phyloP scores from a whole-genome alignment of 2,329 filamentous ascomycete genomes.

The Penicillium expansum region DNA sequence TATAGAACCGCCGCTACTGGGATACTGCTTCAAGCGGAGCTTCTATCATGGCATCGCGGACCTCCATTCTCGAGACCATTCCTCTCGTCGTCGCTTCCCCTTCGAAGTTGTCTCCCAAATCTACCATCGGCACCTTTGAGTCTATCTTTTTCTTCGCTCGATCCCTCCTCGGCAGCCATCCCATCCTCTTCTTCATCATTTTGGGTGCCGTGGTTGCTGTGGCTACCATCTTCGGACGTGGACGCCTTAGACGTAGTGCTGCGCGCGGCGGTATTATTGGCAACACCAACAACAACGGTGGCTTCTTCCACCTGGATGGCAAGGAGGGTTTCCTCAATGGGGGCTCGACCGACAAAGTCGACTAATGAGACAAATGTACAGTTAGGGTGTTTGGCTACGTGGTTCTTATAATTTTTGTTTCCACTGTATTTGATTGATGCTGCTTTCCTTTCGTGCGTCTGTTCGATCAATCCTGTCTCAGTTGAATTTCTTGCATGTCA shows the following conservation, averaged over 20 bases:
- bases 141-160: slow-evolving; percentile 47
- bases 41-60: slow-evolving; percentile 82
- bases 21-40: slow-evolving; percentile 86
- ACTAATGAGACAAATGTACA: slow-evolving; percentile 41
- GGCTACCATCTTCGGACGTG: slow-evolving; percentile 35
- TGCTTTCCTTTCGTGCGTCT: slow-evolving; percentile 14
- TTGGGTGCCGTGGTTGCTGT: slow-evolving; percentile 38
- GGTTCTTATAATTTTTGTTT: slow-evolving; percentile 25
- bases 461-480: slow-evolving; percentile 5
- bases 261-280: slow-evolving; percentile 37
- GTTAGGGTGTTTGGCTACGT: slow-evolving; percentile 29
- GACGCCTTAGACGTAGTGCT: slow-evolving; percentile 30
- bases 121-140: slow-evolving; percentile 48
- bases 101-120: slow-evolving; percentile 49
- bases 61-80: slow-evolving; percentile 82
- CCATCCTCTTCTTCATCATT: slow-evolving; percentile 43
- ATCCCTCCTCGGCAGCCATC: slow-evolving; percentile 44
- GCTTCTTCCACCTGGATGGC: slow-evolving; percentile 50
- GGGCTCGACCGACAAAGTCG: slow-evolving; percentile 46
- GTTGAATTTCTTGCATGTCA: slow-evolving; percentile 22
- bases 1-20: slow-evolving; percentile 88
- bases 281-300: slow-evolving; percentile 34
- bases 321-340: slow-evolving; percentile 48
- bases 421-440: slow-evolving; percentile 23
- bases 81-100: slow-evolving; percentile 51